A percentile compares a stretch with the other conserved stretches of the same genome.
Evolutionary conservation across 768 basidiomycete genomes (phyloP).

Genomic region (Pilatotrama ljubarskyi): DNA sequence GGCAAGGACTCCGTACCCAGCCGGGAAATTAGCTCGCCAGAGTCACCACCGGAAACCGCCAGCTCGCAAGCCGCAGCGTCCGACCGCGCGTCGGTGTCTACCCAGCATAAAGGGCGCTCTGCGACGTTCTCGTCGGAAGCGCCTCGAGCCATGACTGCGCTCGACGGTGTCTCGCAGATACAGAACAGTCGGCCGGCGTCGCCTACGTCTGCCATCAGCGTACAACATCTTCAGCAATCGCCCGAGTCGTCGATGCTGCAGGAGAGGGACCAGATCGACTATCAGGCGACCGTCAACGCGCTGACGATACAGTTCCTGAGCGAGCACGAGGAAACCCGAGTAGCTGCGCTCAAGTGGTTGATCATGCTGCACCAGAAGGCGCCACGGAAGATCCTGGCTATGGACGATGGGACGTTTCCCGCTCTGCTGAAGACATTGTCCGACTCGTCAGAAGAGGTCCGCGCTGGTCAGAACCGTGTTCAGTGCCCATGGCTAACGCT

Average conservation of each 20-base stretch:
- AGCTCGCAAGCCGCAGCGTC: conserved; percentile 9
- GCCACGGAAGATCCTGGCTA: conserved; percentile 93
- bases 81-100: conserved; percentile 22
- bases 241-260: conserved; percentile 29
- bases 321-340: conserved; percentile 95
- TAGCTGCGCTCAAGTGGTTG: conserved; percentile 95
- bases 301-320: conserved; percentile 92
- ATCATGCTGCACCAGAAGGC: conserved; percentile 99
- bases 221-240: conserved; percentile 28
- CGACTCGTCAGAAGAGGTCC: conserved; percentile 92
- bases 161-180: conserved; percentile 10
- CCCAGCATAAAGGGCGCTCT: conserved; percentile 10
- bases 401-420: conserved; percentile 97
- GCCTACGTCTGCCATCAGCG: conserved; percentile 29
- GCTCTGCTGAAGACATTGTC: conserved; percentile 93
- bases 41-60: conserved; percentile 40
- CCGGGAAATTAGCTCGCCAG: conserved; percentile 51
- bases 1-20: conserved; percentile 33
- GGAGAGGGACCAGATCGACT: conserved; percentile 84
- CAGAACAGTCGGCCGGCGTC: conserved; percentile 37
- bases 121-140: conserved; percentile 9
- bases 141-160: conserved; percentile 2
- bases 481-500: neutral
- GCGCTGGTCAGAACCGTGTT: conserved; percentile 11
- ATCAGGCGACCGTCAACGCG: conserved; percentile 89